Evolutionary conservation across 2,329 filamentous ascomycete species (phyloP), one percentile per base, ranked within the genome.

Genomic region (Calonectria henricotiae): DNA sequence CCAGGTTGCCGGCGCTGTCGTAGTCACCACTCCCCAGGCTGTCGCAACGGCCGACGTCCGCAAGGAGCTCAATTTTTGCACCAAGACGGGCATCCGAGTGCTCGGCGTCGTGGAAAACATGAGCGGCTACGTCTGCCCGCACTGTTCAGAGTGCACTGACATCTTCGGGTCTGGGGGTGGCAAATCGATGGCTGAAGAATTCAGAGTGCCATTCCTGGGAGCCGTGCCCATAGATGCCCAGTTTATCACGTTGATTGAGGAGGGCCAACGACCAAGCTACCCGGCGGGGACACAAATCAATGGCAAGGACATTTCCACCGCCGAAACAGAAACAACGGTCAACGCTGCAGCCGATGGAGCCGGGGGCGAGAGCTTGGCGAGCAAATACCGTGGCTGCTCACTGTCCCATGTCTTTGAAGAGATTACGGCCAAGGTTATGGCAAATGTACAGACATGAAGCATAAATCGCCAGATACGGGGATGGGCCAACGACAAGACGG

Each of bases 61-160:
- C 78, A 98, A 98, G 80, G 95, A 98, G 82, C 88, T 98, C 73
- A 98, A 98, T 81, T 98, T 98, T 80, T 98, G 95, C 83, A 86
- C 86, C 62, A 98, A 98, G 85, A 96, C 94, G 1, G 89, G 90
- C 35, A 91, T 98, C 60, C 86, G 88, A 2, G 90, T 97, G 41
- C 86, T 98, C 12, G 96, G 96, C 0, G 95, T 99, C 1, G 89
- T 99, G 54, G 96, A 99, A 85, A 99, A 99, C 81, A 98, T 99
- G 96, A 92, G 92, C 74, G 94, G 94, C 2, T 97, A 94, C 77
- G 93, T 96, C n/a, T 96, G 94, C 79, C 91, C 91, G 7, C 89
- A 92, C 79, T 93, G 91, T 82, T 89, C 89, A 61, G 95, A 98
- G 81, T 97, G 96, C 83, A 98, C 94, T 63, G 94, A 98, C 82